These are phyloP conservation scores for Botrytis pseudocinerea DNA, from an alignment of 2,329 filamentous ascomycete genomes.

Conservation along the genomic window DNA sequence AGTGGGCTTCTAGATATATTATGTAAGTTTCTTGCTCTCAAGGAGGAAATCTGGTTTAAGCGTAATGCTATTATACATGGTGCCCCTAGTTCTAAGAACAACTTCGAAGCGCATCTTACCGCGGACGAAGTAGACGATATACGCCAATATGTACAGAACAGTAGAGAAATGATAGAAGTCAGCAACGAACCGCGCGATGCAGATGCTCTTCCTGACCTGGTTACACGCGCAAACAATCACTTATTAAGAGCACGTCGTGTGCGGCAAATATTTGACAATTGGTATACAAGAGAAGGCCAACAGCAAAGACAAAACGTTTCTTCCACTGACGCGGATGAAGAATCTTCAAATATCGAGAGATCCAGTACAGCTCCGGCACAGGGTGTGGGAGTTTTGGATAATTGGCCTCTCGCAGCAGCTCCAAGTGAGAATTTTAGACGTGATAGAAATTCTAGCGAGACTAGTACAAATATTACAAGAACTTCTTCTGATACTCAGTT, in stretches of 20 bases:
- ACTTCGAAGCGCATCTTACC: not conserved
- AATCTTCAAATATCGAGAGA: not conserved
- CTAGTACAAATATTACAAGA: not conserved
- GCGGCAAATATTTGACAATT: not conserved
- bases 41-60: not conserved
- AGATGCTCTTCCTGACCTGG: too few species aligned
- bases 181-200: not conserved
- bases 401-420: not conserved
- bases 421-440: not conserved
- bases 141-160: not conserved
- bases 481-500: not conserved
- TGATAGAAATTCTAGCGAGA: not conserved
- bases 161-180: not conserved
- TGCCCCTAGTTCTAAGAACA: not conserved
- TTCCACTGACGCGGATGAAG: not conserved
- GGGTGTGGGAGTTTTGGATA: not conserved
- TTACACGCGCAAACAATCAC: not conserved
- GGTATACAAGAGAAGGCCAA: not conserved
- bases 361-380: too few species aligned
- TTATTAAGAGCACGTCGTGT: not conserved
- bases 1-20: not conserved
- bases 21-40: not conserved
- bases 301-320: too few species aligned
- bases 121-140: not conserved
- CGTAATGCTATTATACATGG: not conserved